A percentile compares a stretch with the other conserved stretches of the same genome.
These are phyloP conservation scores for Camelina neglecta DNA, from an alignment of 345 rosid genomes.

Conservation along the genomic window DNA sequence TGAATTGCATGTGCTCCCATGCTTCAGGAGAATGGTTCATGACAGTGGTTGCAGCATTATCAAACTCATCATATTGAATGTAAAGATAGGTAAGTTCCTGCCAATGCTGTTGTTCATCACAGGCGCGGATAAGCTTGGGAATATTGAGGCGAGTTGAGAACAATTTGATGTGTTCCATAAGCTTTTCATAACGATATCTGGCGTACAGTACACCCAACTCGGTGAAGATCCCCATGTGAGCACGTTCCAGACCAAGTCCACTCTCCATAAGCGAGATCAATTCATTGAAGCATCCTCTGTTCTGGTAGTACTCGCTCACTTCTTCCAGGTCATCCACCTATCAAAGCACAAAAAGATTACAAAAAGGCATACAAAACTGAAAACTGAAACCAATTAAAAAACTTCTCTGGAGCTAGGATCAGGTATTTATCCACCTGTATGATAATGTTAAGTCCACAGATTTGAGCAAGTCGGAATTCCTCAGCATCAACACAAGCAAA, in stretches of 20 bases:
- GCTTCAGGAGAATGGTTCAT: slow-evolving; percentile 99
- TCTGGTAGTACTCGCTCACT: slow-evolving; percentile 97
- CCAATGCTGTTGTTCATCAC: slow-evolving; percentile 99
- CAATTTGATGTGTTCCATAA: slow-evolving; percentile 98
- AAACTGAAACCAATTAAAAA: neutral
- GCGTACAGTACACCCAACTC: slow-evolving; percentile 99
- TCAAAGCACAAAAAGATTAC: slow-evolving; percentile 31
- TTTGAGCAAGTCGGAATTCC: slow-evolving; percentile 97
- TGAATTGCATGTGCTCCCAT: slow-evolving; percentile 99
- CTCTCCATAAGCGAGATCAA: slow-evolving; percentile 99
- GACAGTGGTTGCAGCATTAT: slow-evolving; percentile 97
- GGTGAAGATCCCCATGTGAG: slow-evolving; percentile 99
- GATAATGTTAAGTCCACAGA: slow-evolving; percentile 94
- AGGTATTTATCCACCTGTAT: slow-evolving; percentile 63
- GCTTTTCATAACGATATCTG: slow-evolving; percentile 95
- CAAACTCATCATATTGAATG: slow-evolving; percentile 93
- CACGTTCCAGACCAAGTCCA: slow-evolving; percentile 96
- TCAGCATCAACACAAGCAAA: slow-evolving; percentile 99
- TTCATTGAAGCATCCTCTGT: slow-evolving; percentile 98
- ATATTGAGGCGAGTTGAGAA: slow-evolving; percentile 98
- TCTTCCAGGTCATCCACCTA: slow-evolving; percentile 99
- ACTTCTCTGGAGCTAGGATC: neutral
- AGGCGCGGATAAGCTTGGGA: slow-evolving; percentile 96
- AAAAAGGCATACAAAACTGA: slow-evolving; percentile 23
- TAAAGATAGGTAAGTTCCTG: slow-evolving; percentile 91